Base-by-base conservation (phyloP, 768 basidiomycete genomes). In the Auricularia cornea region DNA sequence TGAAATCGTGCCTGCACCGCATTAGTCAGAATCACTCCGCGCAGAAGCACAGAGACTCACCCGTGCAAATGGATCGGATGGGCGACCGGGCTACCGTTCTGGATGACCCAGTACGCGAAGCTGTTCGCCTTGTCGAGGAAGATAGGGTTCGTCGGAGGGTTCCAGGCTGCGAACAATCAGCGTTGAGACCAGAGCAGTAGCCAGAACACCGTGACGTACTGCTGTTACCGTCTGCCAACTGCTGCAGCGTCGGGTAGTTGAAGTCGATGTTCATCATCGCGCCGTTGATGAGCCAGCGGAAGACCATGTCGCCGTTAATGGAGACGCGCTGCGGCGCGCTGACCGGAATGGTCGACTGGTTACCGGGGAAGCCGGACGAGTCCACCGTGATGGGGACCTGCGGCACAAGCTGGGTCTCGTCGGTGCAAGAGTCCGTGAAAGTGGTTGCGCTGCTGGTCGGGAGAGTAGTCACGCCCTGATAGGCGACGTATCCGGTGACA, bases 41-140 rank as follows among this genome's bases (percentile, higher is more conserved):
- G 10, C 10, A 38, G 16, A 38, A 8, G 16, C 8, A 14, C 35
- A 38, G 35, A 38, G 10, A 38, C 35, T 8, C 8, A 38, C 35
- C 26, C 75, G 68, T 76, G 75, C 30, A 75, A 64, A 66, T 77
- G 75, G 72, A 69, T 69, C 2, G 69, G 69, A 29, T 71, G 54
- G 28, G 54, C 54, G 30, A 28, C 54, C 26, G 28, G 28, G 30
- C 26, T 16, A 14, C 26, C 18, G 54, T 57, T 57, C 4, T 57
- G 54, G 54, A 57, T 57, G 26, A 57, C 54, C 54, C 54, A 57
- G 20, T 57, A 57, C 11, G 54, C 30, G 28, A 26, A 28, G 6
- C 26, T 16, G 26, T 31, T 31, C 10, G 54, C 54, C 30, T 31
- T 16, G 54, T 57, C 54, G 54, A 57, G 16, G 54, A 57, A 57